phyloP scores from a whole-genome alignment of 2,329 filamentous ascomycete species.

The Mycosphaerella sp. region DNA sequence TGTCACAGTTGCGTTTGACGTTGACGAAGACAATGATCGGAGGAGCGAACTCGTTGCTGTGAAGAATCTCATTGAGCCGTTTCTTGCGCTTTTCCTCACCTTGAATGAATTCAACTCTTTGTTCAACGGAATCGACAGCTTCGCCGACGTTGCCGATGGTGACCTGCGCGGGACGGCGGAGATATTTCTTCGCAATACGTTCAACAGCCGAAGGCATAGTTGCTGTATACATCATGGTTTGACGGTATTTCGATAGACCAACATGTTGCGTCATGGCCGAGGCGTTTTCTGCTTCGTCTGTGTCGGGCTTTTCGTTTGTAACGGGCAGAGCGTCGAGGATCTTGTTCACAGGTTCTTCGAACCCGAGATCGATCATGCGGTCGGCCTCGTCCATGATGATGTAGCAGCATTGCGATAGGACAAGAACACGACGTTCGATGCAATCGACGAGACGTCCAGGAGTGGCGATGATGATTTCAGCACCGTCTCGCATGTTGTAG shows the following conservation, averaged over 20 bases:
- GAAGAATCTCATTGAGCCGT: constrained; percentile 82
- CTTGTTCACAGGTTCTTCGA: constrained; percentile 95
- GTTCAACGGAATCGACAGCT: constrained; percentile 95
- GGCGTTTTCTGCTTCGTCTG: constrained; percentile 80
- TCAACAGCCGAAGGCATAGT: constrained; percentile 94
- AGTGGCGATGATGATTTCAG: constrained; percentile 97
- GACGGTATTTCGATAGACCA: constrained; percentile 73
- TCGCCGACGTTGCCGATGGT: constrained; percentile 93
- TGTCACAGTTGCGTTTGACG: constrained; percentile 98
- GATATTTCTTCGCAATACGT: constrained; percentile 93
- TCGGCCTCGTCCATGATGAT: constrained; percentile 99
- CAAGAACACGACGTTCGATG: constrained; percentile 84
- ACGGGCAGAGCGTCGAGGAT: constrained; percentile 93
- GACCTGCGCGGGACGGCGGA: constrained; percentile 85
- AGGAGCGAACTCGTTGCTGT: constrained; percentile 69
- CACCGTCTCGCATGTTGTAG: constrained; percentile 81
- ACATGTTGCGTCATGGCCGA: constrained; percentile 76
- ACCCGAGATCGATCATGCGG: constrained; percentile 97
- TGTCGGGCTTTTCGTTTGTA: constrained; percentile 89
- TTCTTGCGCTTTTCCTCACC: constrained; percentile 97
- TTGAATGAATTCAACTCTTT: constrained; percentile 83
- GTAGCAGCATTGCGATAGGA: constrained; percentile 95
- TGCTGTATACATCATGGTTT: constrained; percentile 99
- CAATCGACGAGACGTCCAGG: constrained; percentile 95
- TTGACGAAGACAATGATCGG: constrained; percentile 99